Base-by-base conservation (phyloP, 129 eudicot genomes). In the Flaveria brownii region DNA sequence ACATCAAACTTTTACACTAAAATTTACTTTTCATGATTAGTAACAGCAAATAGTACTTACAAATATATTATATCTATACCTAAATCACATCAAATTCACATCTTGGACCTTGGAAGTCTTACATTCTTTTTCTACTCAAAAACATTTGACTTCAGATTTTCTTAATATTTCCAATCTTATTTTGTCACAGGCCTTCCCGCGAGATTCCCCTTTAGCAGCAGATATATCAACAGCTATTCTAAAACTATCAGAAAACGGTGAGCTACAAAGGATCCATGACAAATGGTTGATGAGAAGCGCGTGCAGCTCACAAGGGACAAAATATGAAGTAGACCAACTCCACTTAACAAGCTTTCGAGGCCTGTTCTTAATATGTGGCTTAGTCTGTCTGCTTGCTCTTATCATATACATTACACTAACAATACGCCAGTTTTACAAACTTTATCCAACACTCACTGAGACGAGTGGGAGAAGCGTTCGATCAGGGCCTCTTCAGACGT, bases 181-280 rank as follows among this genome's bases (percentile, higher is more conserved):
- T 13, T 80, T 78, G 10, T 22, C n/a, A 13, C 82, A 92, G 98
- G 98, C 96, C 25, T 92, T 92, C 59, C 92, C 90, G 9, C 57
- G 82, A 71, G 98, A 88, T 84, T 92, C 98, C 14, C 96, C 94
- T n/a, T 72, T 92, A 68, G 94, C 98, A 47, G 84, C 83, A 2
- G 98, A 92, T 75, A 68, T 92, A 66, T 92, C 98, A 59, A 92
- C 96, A 2, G 96, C 98, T 25, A 85, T 92, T 41, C 77, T 92
- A 10, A 82, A 77, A 60, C 89, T 92, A 7, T 86, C 96, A 1
- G 98, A 90, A 72, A 90, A 62, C 45, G 96, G 98, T 2, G 98
- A 92, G 25, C 88, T 92, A 28, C 96, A 92, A 78, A 56, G 94
- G 67, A 90, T 92, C 28, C 98, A 90, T 33, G 94, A 92, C 80